A percentile compares a stretch with the other conserved stretches of the same genome.
phyloP scores from a whole-genome alignment of 2,329 filamentous ascomycete genomes.

The Eurotiales sp. region DNA sequence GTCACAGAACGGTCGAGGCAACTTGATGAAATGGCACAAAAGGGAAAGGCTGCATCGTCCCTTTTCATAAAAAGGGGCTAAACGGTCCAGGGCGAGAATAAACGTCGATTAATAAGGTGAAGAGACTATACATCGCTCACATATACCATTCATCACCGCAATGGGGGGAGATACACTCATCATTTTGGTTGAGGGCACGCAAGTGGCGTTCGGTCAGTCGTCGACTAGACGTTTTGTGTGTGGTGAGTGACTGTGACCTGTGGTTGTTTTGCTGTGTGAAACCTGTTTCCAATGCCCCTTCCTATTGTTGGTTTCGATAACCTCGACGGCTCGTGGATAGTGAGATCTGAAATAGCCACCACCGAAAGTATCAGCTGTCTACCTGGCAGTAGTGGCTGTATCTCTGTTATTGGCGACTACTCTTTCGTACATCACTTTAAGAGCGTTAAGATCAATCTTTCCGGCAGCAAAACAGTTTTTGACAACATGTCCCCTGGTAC shows the following conservation, averaged over 20 bases:
- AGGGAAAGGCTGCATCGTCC: not conserved
- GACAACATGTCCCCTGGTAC: constrained; percentile 41
- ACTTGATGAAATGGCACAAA: not conserved
- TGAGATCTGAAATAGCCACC: not conserved
- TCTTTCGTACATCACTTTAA: constrained; percentile 38
- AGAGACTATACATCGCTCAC: not conserved
- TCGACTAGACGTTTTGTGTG: not conserved
- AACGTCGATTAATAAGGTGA: not conserved
- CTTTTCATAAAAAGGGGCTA: not conserved
- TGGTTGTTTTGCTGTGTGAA: not conserved
- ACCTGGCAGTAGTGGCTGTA: constrained; percentile 17
- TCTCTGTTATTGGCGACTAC: constrained; percentile 27
- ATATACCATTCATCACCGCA: not conserved
- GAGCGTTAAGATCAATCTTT: constrained; percentile 33
- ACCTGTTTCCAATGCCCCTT: not conserved
- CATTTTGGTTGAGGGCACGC: not conserved
- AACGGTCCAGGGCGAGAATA: not conserved
- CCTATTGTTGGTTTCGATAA: not conserved
- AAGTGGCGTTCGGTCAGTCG: not conserved
- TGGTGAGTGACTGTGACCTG: not conserved
- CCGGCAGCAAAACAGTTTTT: constrained; percentile 46
- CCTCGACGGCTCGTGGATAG: not conserved
- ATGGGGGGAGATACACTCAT: not conserved
- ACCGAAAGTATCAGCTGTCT: not conserved
- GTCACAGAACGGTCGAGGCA: not conserved